A percentile compares a stretch with the other conserved stretches of the same genome.
Conservation (phyloP, 2,329 filamentous ascomycete genomes). For the Hymenoscyphus repandus region DNA sequence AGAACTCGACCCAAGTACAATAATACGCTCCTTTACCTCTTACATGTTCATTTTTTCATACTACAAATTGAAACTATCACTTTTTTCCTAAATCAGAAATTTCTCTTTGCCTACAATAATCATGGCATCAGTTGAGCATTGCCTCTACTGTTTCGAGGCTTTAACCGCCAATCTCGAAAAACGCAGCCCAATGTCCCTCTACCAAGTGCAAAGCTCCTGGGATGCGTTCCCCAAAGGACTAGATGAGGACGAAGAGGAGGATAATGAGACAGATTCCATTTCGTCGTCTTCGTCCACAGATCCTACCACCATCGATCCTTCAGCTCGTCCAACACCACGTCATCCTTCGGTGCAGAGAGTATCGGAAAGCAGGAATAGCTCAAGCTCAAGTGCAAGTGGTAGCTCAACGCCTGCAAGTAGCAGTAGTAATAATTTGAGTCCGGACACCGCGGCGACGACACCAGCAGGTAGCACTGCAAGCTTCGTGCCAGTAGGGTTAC, state of each 20-base stretch:
- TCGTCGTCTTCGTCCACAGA: not conserved
- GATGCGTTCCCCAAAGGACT: constrained; percentile 33
- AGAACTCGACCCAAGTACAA: not conserved
- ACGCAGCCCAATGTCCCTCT: constrained; percentile 61
- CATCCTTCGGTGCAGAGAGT: constrained; percentile 19
- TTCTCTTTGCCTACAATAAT: constrained; percentile 5
- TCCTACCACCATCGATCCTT: not conserved
- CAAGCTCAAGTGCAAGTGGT: constrained; percentile 15
- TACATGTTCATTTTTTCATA: no score
- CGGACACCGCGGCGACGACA: constrained; percentile 33
- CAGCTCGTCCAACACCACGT: constrained; percentile 1
- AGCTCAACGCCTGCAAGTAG: constrained; percentile 18
- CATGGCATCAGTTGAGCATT: constrained; percentile 85
- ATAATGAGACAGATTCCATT: not conserved
- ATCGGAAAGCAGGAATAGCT: constrained; percentile 7
- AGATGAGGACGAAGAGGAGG: constrained; percentile 19
- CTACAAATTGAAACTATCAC: no score
- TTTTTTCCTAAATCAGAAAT: not conserved
- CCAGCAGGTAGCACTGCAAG: constrained; percentile 40
- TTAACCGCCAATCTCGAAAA: constrained; percentile 71
- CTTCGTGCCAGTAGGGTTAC: constrained; percentile 21
- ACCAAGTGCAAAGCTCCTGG: constrained; percentile 64
- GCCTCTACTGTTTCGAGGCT: constrained; percentile 87
- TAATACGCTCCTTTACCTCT: not conserved
- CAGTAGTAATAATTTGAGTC: constrained; percentile 3